A percentile compares a stretch with the other conserved stretches of the same genome.
phyloP scores from a whole-genome alignment of 306 rosid genomes.

The Acmispon strigosus region DNA sequence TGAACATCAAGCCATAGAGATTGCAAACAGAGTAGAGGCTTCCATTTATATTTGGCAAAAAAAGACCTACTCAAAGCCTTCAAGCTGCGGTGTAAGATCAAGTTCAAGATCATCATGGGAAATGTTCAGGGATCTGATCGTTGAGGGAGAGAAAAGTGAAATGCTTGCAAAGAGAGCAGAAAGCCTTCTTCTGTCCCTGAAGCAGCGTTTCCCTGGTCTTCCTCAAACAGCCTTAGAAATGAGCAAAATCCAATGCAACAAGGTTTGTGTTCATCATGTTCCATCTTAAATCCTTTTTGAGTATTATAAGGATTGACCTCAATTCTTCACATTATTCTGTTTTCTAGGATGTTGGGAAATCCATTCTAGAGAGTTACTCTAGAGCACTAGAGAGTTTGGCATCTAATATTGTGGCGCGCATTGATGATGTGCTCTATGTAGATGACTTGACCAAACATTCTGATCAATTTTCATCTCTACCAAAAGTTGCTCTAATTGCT shows the following conservation, averaged over 20 bases:
- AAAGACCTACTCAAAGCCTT: conserved; percentile 46
- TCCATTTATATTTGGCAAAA: conserved; percentile 59
- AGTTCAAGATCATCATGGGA: conserved; percentile 85
- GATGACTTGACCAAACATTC: conserved; percentile 72
- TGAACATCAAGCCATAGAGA: conserved; percentile 85
- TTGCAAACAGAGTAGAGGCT: conserved; percentile 78
- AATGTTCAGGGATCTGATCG: conserved; percentile 80
- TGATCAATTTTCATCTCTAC: conserved; percentile 47
- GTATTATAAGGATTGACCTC: background rate
- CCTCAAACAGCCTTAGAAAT: conserved; percentile 79
- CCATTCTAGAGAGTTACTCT: conserved; percentile 87
- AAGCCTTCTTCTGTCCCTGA: conserved; percentile 65
- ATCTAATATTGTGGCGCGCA: conserved; percentile 70
- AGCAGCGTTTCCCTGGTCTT: conserved; percentile 77
- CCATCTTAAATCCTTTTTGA: background rate
- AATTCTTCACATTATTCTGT: background rate
- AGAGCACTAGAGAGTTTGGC: conserved; percentile 91
- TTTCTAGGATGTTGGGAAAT: conserved; percentile 77
- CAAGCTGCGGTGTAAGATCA: conserved; percentile 21
- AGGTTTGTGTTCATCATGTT: conserved; percentile 34
- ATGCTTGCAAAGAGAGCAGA: conserved; percentile 74
- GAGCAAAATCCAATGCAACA: conserved; percentile 86
- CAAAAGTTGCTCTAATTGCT: conserved; percentile 56
- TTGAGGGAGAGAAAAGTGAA: conserved; percentile 79
- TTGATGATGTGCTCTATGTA: conserved; percentile 81